Base-by-base conservation (phyloP, 352 stramenopile genomes). In the Elongisporangium undulatum region DNA sequence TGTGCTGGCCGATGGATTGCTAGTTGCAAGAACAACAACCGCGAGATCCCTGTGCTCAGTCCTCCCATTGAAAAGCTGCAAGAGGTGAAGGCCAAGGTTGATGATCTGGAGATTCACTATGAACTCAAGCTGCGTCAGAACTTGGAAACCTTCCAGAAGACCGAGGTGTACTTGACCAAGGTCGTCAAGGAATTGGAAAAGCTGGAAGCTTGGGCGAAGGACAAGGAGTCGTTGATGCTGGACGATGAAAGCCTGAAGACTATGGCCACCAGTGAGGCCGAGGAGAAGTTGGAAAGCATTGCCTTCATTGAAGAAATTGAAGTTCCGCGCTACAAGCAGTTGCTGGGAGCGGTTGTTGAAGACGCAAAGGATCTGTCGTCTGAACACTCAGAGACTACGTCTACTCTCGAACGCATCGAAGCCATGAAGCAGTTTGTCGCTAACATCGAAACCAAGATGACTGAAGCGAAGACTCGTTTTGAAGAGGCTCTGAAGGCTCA, bases 11-110 rank as follows among this genome's bases (percentile, higher is more conserved):
- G 83, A 19, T 95, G 85, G 85, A 83, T 93, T 39, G 77, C 85
- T 24, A 92, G 82, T 59, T 95, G 85, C 72, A 93, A 93, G 74
- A 93, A 93, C 75, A 95, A 95, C 65, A 79, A 85, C 49, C 85
- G 85, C 20, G 75, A 77, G 5, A 78, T 87, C 15, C 85, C 85
- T 1, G 75, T 79, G 59, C 62, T 95, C 21, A 68, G 87, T 26
- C 85, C 85, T 29, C 76, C 85, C 4, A 74, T 95, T 51, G 85
- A 94, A 63, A 87, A 90, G 54, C 55, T 95, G 24, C 85, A 95
- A 63, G 77, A 88, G 55, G 62, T 89, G 9, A 92, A 94, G 71
- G 71, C 72, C 4, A 62, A 81, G 22, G 54, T 94, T 52, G 79
- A 92, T 62, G 72, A 78, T 23, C 61, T 85, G 19, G 81, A 94